phyloP scores from a whole-genome alignment of 2,329 filamentous ascomycete species.

The Saccharata proteae region DNA sequence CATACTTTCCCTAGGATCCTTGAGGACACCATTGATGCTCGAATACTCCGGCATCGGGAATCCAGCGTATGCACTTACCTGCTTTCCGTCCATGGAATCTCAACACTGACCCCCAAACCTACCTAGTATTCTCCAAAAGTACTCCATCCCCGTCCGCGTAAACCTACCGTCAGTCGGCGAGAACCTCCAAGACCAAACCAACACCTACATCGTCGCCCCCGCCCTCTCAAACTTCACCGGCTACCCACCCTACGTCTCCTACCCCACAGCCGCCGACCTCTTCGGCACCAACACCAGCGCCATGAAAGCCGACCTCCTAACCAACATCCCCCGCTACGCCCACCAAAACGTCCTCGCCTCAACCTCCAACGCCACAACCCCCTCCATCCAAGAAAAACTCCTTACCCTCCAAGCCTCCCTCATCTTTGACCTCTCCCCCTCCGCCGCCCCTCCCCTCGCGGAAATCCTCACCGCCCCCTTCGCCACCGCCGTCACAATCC shows the following conservation, averaged over 20 bases:
- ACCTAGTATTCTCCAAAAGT: slow-evolving; percentile 11
- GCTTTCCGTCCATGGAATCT: too few relatives aligned
- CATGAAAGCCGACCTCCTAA: slow-evolving; percentile 14
- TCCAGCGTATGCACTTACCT: slow-evolving; percentile 2
- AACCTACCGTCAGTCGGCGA: slow-evolving; percentile 18
- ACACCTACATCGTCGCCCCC: slow-evolving; percentile 13
- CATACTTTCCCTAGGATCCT: slow-evolving; percentile 11
- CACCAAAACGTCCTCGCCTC: slow-evolving; percentile 12
- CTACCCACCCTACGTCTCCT: slow-evolving; percentile 25
- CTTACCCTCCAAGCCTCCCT: slow-evolving; percentile 36
- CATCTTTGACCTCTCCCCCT: slow-evolving; percentile 30
- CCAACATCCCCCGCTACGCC: slow-evolving; percentile 20
- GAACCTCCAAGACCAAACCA: slow-evolving; percentile 24
- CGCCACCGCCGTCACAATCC: slow-evolving; percentile 19
- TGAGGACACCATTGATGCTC: slow-evolving; percentile 10
- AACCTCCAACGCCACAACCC: slow-evolving; percentile 11
- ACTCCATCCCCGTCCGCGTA: slow-evolving; percentile 11
- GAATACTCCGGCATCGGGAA: slow-evolving; percentile 14
- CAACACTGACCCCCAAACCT: neutral
- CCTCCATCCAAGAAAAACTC: slow-evolving; percentile 26
- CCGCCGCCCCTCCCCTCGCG: slow-evolving; percentile 27
- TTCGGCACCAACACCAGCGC: slow-evolving; percentile 17
- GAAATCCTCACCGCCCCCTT: slow-evolving; percentile 33
- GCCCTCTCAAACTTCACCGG: slow-evolving; percentile 24
- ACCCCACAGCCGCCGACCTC: slow-evolving; percentile 22